These are phyloP conservation scores for Macrophomina pseudophaseolina DNA, from an alignment of 2,329 filamentous ascomycete species.

Conservation along the genomic window DNA sequence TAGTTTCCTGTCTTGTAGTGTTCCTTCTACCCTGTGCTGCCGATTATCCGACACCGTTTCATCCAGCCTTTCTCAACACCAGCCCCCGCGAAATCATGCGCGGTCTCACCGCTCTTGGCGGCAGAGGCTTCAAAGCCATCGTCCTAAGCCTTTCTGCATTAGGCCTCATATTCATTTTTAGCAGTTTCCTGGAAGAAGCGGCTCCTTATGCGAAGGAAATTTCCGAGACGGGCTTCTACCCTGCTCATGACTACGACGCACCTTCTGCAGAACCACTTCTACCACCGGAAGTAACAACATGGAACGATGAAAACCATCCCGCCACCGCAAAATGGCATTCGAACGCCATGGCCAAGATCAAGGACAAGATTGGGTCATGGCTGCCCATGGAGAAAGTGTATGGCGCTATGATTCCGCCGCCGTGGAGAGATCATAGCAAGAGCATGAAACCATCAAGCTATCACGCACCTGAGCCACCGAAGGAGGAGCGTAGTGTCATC, in stretches of 20 bases:
- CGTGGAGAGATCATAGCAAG: slow-evolving; percentile 3
- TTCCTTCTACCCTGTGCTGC: neutral
- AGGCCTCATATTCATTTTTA: neutral
- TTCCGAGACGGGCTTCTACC: slow-evolving; percentile 8
- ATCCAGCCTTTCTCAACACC: neutral
- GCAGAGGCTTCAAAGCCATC: neutral
- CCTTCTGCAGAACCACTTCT: neutral
- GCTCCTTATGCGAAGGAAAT: neutral
- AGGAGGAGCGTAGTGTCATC: slow-evolving; percentile 1
- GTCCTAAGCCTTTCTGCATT: neutral
- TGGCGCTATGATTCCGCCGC: slow-evolving; percentile 10
- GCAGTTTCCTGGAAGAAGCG: neutral
- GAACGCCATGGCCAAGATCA: slow-evolving; percentile 14
- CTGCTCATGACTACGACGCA: neutral
- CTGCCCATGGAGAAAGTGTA: slow-evolving; percentile 11
- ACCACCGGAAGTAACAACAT: neutral
- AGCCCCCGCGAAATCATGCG: slow-evolving; percentile 1
- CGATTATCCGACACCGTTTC: neutral
- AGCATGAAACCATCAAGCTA: neutral
- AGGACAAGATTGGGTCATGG: slow-evolving; percentile 8
- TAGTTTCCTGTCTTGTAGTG: neutral
- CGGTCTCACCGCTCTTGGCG: neutral
- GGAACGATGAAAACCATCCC: slow-evolving; percentile 12
- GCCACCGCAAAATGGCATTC: slow-evolving; percentile 5
- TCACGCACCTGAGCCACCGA: neutral